Conservation (phyloP, 1,284 basidiomycete genomes). For the Ceratobasidium sp. region DNA sequence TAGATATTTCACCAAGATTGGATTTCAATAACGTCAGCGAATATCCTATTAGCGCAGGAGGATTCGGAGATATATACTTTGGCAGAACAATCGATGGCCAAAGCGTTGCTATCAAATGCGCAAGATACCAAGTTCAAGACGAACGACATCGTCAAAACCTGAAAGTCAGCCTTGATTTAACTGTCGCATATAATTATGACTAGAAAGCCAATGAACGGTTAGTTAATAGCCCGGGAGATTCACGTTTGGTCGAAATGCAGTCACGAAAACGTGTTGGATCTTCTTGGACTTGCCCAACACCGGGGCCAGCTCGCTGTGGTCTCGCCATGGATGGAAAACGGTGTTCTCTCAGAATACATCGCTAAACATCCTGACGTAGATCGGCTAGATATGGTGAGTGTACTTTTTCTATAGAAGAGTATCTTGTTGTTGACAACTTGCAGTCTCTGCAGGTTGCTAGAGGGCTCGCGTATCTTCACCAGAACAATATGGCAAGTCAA, state of each 20-base stretch:
- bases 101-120: not conserved
- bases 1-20: not conserved
- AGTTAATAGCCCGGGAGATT: conserved; percentile 12
- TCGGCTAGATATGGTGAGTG: not conserved
- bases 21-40: not conserved
- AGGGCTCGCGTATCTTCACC: conserved; percentile 17
- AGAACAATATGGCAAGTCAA: not conserved
- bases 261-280: not conserved
- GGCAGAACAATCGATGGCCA: not conserved
- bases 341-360: not conserved
- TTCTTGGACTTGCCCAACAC: not conserved
- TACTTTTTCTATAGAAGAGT: not conserved
- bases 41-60: not conserved
- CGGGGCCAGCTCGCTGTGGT: conserved; percentile 24
- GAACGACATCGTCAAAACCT: not conserved
- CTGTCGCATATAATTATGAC: not conserved
- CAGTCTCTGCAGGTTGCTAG: conserved; percentile 11
- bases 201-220: not conserved
- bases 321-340: conserved; percentile 16
- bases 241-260: conserved; percentile 25
- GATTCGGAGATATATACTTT: not conserved
- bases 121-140: not conserved
- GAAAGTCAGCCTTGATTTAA: not conserved
- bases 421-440: not conserved
- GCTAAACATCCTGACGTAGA: not conserved